Conservation (phyloP, 2,329 filamentous ascomycete species). For the Colletotrichum aenigma region DNA sequence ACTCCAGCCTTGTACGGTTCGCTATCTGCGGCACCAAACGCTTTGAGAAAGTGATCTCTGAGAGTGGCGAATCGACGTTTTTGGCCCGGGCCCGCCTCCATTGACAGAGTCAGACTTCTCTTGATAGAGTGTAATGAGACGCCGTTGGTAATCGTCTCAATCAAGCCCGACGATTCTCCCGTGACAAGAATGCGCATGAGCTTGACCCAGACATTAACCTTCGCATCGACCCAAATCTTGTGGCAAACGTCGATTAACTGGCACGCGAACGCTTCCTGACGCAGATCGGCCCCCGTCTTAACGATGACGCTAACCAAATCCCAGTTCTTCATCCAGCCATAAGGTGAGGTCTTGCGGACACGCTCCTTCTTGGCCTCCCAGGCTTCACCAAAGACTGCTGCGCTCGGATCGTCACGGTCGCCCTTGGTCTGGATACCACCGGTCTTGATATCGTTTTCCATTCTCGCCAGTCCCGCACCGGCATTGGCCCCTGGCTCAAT, state of each 20-base stretch:
- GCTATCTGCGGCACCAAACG: slow-evolving; percentile 74
- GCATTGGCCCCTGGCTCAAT: slow-evolving; percentile 63
- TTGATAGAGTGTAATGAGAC: slow-evolving; percentile 88
- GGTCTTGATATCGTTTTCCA: slow-evolving; percentile 90
- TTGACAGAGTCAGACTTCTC: slow-evolving; percentile 77
- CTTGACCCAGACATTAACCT: slow-evolving; percentile 84
- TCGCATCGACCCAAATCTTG: slow-evolving; percentile 79
- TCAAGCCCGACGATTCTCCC: slow-evolving; percentile 81
- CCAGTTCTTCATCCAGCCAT: slow-evolving; percentile 91
- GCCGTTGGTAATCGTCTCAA: slow-evolving; percentile 88
- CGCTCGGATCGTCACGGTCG: slow-evolving; percentile 84
- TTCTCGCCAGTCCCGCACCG: slow-evolving; percentile 77
- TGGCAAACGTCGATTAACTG: slow-evolving; percentile 83
- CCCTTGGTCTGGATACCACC: slow-evolving; percentile 81
- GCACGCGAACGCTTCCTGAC: slow-evolving; percentile 86
- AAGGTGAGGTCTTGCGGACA: slow-evolving; percentile 81
- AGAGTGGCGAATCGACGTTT: slow-evolving; percentile 79
- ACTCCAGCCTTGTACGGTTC: slow-evolving; percentile 74
- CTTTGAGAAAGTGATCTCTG: slow-evolving; percentile 81
- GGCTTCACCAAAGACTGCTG: slow-evolving; percentile 85
- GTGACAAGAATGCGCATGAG: slow-evolving; percentile 87
- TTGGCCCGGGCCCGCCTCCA: slow-evolving; percentile 69
- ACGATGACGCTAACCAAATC: slow-evolving; percentile 86
- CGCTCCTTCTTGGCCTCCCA: slow-evolving; percentile 86
- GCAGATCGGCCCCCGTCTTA: slow-evolving; percentile 82